Conservation (phyloP, 805 yeast genomes). For the Hanseniaspora mollemarum region DNA sequence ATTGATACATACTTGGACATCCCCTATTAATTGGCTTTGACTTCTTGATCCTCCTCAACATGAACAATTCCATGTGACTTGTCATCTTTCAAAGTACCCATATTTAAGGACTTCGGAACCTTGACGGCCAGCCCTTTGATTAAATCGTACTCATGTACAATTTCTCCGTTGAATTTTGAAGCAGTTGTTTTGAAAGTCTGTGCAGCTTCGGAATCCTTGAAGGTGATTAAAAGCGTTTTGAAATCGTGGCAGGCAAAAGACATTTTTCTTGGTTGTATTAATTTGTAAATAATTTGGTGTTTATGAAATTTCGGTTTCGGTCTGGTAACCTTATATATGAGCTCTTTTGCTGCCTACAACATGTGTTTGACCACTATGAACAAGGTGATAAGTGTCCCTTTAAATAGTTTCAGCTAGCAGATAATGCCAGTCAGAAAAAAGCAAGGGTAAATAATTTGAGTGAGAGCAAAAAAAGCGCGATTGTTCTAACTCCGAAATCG, state of each 20-base stretch:
- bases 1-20: neutral
- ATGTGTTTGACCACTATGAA: no score
- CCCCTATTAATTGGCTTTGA: constrained; percentile 30
- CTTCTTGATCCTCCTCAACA: constrained; percentile 60
- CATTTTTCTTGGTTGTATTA: neutral
- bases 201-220: constrained; percentile 36
- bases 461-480: no score
- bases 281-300: neutral
- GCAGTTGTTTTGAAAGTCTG: constrained; percentile 40
- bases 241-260: constrained; percentile 13
- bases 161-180: constrained; percentile 45
- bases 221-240: constrained; percentile 31
- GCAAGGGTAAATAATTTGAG: no score
- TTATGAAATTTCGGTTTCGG: neutral
- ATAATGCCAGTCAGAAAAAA: no score
- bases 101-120: constrained; percentile 42
- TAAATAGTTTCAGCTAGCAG: no score
- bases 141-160: constrained; percentile 49
- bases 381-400: no score
- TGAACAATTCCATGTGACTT: constrained; percentile 39
- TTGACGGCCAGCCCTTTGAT: constrained; percentile 57
- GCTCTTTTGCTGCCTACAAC: no score
- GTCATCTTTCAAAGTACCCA: constrained; percentile 36
- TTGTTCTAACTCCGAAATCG: neutral
- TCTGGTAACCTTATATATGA: no score